Evolutionary conservation across 306 rosid species (phyloP).

Genomic region (Ammopiptanthus mongolicus): DNA sequence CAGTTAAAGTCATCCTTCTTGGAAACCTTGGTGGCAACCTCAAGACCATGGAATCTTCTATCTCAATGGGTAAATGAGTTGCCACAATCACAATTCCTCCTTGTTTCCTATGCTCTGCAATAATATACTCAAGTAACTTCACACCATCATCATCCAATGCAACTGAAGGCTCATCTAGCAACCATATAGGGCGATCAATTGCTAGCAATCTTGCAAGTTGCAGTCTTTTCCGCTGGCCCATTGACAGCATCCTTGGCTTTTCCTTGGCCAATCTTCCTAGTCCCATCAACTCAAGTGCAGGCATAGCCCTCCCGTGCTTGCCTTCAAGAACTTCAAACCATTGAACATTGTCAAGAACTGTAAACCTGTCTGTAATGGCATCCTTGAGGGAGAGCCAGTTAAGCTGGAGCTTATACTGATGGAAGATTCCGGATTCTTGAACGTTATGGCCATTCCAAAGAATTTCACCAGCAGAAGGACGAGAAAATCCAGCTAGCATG

Average conservation of each 20-base stretch:
- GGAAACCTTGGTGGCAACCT: constrained; percentile 91
- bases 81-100: constrained; percentile 86
- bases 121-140: constrained; percentile 65
- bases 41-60: constrained; percentile 68
- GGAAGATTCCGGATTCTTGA: constrained; percentile 62
- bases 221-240: constrained; percentile 84
- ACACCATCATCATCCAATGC: constrained; percentile 87
- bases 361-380: constrained; percentile 48
- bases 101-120: constrained; percentile 71
- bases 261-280: constrained; percentile 71
- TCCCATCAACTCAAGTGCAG: constrained; percentile 83
- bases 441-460: constrained; percentile 89
- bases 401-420: constrained; percentile 87
- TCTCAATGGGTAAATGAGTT: constrained; percentile 60
- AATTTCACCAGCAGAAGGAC: constrained; percentile 78
- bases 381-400: constrained; percentile 87
- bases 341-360: constrained; percentile 59
- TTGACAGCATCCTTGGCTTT: constrained; percentile 72
- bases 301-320: constrained; percentile 65
- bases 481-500: constrained; percentile 85
- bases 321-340: constrained; percentile 84
- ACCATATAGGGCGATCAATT: constrained; percentile 82
- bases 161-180: constrained; percentile 90
- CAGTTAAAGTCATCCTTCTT: constrained; percentile 64
- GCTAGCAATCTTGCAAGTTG: constrained; percentile 89